A percentile compares a stretch with the other conserved stretches of the same genome.
phyloP scores from a whole-genome alignment of 805 yeast species.

The Candida coleopterorum region DNA sequence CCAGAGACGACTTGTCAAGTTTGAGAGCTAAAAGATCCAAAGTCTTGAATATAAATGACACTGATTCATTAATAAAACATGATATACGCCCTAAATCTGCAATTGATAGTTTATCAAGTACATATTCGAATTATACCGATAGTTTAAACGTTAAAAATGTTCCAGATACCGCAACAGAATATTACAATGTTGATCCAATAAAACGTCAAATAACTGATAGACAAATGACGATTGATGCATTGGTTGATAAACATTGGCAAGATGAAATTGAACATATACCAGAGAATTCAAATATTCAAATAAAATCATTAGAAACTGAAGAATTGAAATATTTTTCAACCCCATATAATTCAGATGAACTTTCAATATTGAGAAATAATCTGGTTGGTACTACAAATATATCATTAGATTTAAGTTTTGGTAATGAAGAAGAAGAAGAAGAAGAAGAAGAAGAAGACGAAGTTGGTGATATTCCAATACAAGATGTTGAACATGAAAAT shows the following conservation, averaged over 20 bases:
- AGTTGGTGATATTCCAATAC: constrained; percentile 3
- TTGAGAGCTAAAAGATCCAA: constrained; percentile 4
- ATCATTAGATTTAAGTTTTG: constrained; percentile 8
- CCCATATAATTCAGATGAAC: constrained; percentile 15
- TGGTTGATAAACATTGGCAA: constrained; percentile 5
- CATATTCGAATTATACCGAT: constrained; percentile 14
- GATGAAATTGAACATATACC: constrained; percentile 7
- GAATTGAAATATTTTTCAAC: constrained; percentile 21
- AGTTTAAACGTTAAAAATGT: constrained; percentile 20
- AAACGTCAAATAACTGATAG: constrained; percentile 13
- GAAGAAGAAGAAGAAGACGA: constrained; percentile 7
- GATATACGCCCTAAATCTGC: constrained; percentile 5
- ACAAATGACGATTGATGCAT: background rate
- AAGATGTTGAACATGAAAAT: background rate
- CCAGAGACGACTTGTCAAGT: constrained; percentile 10
- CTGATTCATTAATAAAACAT: constrained; percentile 9
- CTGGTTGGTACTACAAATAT: constrained; percentile 4
- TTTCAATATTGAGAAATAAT: constrained; percentile 11
- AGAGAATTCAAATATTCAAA: constrained; percentile 6
- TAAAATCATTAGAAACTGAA: constrained; percentile 33
- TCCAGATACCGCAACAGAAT: constrained; percentile 4
- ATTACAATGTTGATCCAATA: constrained; percentile 24
- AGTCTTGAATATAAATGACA: background rate
- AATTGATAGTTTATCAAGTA: constrained; percentile 9
- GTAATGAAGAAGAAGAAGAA: constrained; percentile 11